Percentiles rank a stretch among this genome's conserved stretches.
Conservation (phyloP, 1,139 yeast species). For the Wickerhamomyces sp. region DNA sequence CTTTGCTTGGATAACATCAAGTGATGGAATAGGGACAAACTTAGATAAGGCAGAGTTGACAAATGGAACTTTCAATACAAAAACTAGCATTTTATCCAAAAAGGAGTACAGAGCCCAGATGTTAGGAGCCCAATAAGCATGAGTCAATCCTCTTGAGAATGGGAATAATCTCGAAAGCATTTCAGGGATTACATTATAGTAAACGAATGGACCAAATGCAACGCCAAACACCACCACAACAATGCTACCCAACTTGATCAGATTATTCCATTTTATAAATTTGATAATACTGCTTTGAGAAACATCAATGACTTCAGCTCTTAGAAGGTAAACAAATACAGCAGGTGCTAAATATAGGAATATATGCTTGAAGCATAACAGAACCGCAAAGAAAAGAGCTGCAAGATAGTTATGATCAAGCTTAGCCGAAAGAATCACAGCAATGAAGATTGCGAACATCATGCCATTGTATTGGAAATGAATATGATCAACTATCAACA, state of each 20-base stretch:
- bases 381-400: constrained; percentile 68
- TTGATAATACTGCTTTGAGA: constrained; percentile 27
- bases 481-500: constrained; percentile 82
- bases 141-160: constrained; percentile 91
- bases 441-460: constrained; percentile 77
- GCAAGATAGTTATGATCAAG: constrained; percentile 52
- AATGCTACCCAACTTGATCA: constrained; percentile 57
- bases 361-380: constrained; percentile 91
- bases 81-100: constrained; percentile 67
- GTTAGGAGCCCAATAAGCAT: constrained; percentile 99
- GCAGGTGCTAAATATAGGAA: constrained; percentile 94
- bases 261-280: constrained; percentile 47
- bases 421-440: constrained; percentile 69
- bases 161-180: constrained; percentile 75
- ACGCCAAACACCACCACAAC: constrained; percentile 58
- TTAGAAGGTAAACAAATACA: constrained; percentile 70
- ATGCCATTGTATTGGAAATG: constrained; percentile 95
- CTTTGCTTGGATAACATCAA: constrained; percentile 25
- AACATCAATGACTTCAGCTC: constrained; percentile 51
- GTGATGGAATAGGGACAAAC: constrained; percentile 25
- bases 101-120: constrained; percentile 94
- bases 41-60: constrained; percentile 31
- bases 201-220: constrained; percentile 80
- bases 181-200: constrained; percentile 59
- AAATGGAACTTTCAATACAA: constrained; percentile 42